Evolutionary conservation across 805 yeast genomes (phyloP).

Genomic region (Metschnikowia hibisci): DNA sequence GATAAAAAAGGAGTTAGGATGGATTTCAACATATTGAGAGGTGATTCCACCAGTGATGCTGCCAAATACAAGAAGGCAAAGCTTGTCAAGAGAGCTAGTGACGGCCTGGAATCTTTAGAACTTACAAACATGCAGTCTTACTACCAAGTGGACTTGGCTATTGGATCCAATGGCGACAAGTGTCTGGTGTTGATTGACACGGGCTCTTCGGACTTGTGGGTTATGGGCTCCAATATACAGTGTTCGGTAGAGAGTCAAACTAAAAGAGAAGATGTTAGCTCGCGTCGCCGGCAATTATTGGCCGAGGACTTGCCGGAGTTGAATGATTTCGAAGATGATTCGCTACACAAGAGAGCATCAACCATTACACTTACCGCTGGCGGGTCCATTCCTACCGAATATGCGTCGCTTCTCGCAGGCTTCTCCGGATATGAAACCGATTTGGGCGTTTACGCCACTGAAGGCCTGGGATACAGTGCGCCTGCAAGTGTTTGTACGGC

Average conservation of each 20-base stretch:
- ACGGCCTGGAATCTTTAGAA: conserved; percentile 6
- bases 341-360: neutral
- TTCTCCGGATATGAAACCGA: neutral
- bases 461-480: neutral
- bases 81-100: conserved; percentile 6
- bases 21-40: conserved; percentile 13
- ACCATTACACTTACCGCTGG: neutral
- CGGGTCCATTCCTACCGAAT: neutral
- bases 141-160: conserved; percentile 11
- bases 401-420: neutral
- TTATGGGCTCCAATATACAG: conserved; percentile 23
- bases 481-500: conserved; percentile 37
- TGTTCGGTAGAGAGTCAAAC: neutral
- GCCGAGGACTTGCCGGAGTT: neutral
- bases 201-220: conserved; percentile 44
- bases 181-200: conserved; percentile 40
- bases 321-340: neutral
- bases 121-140: conserved; percentile 10
- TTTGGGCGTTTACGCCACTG: neutral
- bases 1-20: conserved; percentile 5
- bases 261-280: neutral
- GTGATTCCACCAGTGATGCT: conserved; percentile 8
- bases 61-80: neutral
- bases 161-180: conserved; percentile 14
- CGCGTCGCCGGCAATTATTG: conserved; percentile 4